Conservation (phyloP, 2,329 filamentous ascomycete genomes). For the Talaromyces piceae region DNA sequence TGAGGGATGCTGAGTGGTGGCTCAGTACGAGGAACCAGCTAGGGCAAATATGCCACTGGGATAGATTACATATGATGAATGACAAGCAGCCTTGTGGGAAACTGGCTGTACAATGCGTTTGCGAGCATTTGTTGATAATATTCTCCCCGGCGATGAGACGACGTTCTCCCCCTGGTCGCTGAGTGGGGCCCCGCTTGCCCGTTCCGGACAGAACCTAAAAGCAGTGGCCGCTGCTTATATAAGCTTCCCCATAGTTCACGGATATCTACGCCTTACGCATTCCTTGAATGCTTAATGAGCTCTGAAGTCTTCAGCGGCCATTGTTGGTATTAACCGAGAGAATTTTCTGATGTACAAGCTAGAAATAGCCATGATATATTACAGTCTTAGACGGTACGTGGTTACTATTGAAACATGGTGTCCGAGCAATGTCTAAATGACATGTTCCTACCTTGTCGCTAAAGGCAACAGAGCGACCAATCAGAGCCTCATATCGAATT, state of each 20-base stretch:
- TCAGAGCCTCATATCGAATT: no score
- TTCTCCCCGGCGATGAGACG: background rate
- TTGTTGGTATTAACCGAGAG: no score
- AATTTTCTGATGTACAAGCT: no score
- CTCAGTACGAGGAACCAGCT: background rate
- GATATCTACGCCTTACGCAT: background rate
- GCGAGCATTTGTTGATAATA: background rate
- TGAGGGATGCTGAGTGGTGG: background rate
- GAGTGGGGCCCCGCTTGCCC: background rate
- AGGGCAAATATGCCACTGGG: background rate
- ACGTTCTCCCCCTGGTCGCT: background rate
- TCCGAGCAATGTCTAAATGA: no score
- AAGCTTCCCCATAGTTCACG: background rate
- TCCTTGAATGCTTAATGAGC: no score
- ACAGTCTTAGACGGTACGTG: no score
- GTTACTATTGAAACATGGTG: no score
- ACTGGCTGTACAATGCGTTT: background rate
- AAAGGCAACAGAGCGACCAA: no score
- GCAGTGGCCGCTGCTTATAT: background rate
- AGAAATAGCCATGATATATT: no score
- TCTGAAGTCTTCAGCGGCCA: no score
- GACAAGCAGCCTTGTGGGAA: background rate
- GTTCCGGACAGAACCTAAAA: background rate
- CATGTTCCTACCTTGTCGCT: no score
- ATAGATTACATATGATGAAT: conserved; percentile 6